Evolutionary conservation across 148 eudicot species (phyloP), one percentile per base, ranked within the genome.

Genomic region (Chenopodium berlandieri): DNA sequence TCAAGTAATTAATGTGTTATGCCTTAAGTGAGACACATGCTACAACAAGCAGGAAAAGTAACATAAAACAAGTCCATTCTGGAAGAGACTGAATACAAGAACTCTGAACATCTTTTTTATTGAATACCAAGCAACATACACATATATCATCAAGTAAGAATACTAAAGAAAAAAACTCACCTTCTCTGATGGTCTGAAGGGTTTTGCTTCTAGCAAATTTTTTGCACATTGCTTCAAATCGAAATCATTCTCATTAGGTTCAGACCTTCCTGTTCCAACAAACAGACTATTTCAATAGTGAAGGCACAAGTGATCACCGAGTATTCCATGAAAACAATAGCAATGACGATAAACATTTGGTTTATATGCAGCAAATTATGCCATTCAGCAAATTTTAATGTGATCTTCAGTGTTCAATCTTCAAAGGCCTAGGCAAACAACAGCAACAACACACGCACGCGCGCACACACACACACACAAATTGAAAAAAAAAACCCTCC

Each of bases 141-240:
- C n/a, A 58, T 19, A 50, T 48, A 71, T 64, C 7, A 62, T 67
- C 14, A 50, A 19, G 60, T 27, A 22, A 12, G 44, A 58, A 40
- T 68, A 44, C 34, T 14, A 75, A 66, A 56, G 10, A 79, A 75
- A 66, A 65, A 9, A 78, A 12, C 67, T 75, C 73, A 94, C 97
- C 97, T 91, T 92, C 73, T 66, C 73, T 70, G 60, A 84, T 71
- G 77, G 81, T 40, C 73, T 78, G 70, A 81, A 77, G 22, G 71
- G 64, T 65, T 46, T 75, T 75, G 78, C 46, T 66, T 81, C 89
- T 76, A 77, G 80, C 76, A 56, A 68, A 67, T 79, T 85, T 44
- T 73, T 79, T 62, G 65, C 34, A 80, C 85, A 83, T 70, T 58
- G 81, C 60, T 75, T 63, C 54, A 30, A 74, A 71, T 63, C 56